Evolutionary conservation across 2,329 filamentous ascomycete genomes (phyloP).

Genomic region (Colletotrichum australisinense): DNA sequence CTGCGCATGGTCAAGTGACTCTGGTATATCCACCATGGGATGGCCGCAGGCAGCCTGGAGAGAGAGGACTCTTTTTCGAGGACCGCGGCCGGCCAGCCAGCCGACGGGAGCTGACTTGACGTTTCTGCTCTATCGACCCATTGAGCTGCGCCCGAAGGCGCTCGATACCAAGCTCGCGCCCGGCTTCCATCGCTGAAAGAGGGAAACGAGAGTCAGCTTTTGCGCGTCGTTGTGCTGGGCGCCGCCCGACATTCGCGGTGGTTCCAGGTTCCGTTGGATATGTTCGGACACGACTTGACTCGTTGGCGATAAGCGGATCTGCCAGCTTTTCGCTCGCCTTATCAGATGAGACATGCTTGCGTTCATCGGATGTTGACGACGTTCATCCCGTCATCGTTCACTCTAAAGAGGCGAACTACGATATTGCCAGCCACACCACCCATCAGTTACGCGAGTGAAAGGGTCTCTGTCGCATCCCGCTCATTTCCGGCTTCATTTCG

Average conservation of each 20-base stretch:
- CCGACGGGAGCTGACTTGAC: background rate
- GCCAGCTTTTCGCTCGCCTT: background rate
- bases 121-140: background rate
- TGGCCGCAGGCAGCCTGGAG: background rate
- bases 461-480: constrained; percentile 10
- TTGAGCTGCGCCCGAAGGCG: constrained; percentile 11
- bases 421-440: constrained; percentile 20
- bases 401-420: background rate
- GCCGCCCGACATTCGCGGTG: constrained; percentile 15
- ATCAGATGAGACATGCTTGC: background rate
- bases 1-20: constrained; percentile 31
- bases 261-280: constrained; percentile 14
- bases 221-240: background rate
- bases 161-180: background rate
- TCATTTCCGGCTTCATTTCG: constrained; percentile 15
- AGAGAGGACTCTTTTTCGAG: background rate
- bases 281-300: constrained; percentile 13
- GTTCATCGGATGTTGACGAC: background rate
- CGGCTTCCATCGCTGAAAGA: background rate
- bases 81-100: background rate
- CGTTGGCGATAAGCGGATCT: constrained; percentile 1
- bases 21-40: background rate
- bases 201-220: background rate
- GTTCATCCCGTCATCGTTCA: background rate
- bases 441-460: background rate